Evolutionary conservation across 75 land plant species (phyloP), one percentile per base, ranked within the genome.

Genomic region (Adiantum capillusveneris): DNA sequence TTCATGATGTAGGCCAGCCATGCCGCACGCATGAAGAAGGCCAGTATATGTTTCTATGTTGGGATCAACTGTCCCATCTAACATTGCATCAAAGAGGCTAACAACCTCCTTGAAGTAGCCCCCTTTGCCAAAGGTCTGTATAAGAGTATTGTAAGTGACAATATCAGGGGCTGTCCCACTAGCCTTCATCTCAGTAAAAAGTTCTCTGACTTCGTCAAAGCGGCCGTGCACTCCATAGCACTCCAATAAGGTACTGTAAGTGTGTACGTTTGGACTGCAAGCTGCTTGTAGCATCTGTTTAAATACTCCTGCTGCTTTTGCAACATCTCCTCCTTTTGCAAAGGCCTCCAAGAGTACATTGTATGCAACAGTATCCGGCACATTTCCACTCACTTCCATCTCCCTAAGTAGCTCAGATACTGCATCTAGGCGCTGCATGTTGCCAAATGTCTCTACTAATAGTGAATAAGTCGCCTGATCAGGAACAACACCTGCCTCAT

Each of bases 101-200:
- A 95, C 81, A 18, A 88, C 87, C 80, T 90, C 99, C 69, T 82
- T 82, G 62, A 82, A 87, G 72, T 82, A 87, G 6, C 99, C 99
- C 25, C 99, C 96, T 63, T 84, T 74, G 0, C 97, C 92, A 71
- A 90, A 90, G 5, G 87, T 88, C 19, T 79, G 60, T 24, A 95
- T 86, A 3, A 95, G 75, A 11, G 86, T 84, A 57, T 95, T 95
- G 45, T 86, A 95, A 6, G 99, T 95, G 19, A 73, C 65, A 18
- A 79, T 83, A 66, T 90, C 82, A 1, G 99, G 97, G 62, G 76
- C 86, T 2, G 92, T 79, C 25, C 73, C 77, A 27, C 85, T 84
- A 21, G 64, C 92, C 71, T 95, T 95, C 99, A 95, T 95, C 62
- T 91, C 92, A 26, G 74, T 52, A 68, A 95, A 95, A 37, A 95